Conservation (phyloP, 768 basidiomycete species). For the Tylopilus cervinicoccineus region DNA sequence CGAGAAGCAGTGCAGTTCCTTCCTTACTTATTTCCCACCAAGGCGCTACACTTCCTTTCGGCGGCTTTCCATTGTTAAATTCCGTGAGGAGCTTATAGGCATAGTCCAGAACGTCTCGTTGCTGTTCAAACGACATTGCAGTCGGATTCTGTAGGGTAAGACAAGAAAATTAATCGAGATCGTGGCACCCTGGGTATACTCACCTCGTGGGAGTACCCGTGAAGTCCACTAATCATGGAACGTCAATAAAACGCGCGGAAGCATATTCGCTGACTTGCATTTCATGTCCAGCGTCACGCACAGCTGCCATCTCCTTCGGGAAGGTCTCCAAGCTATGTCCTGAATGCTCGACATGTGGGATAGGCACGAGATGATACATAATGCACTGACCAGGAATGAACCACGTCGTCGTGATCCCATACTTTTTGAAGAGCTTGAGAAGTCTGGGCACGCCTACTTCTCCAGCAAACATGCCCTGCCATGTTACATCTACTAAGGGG, state of each 20-base stretch:
- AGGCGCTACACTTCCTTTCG: constrained; percentile 65
- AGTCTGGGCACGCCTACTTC: constrained; percentile 69
- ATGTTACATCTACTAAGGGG: not conserved
- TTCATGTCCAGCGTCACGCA: constrained; percentile 72
- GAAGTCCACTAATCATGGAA: constrained; percentile 44
- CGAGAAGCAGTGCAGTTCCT: constrained; percentile 57
- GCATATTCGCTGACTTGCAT: constrained; percentile 35
- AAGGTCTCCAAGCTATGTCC: constrained; percentile 76
- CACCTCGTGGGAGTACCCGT: constrained; percentile 69
- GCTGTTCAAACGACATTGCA: constrained; percentile 58
- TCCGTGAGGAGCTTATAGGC: constrained; percentile 61
- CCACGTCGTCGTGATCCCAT: constrained; percentile 66
- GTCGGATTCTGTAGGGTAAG: constrained; percentile 47
- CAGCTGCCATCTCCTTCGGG: constrained; percentile 62
- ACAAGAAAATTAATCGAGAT: not conserved
- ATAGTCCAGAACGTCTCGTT: constrained; percentile 65
- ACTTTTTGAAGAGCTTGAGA: constrained; percentile 68
- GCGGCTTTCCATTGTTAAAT: constrained; percentile 57
- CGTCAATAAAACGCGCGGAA: not conserved
- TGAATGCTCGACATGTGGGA: constrained; percentile 13
- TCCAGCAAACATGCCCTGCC: constrained; percentile 66
- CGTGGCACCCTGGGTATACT: constrained; percentile 5
- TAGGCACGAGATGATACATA: not conserved
- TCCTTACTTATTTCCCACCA: constrained; percentile 81
- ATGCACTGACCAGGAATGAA: constrained; percentile 58